Evolutionary conservation across 345 rosid species (phyloP), one percentile per base, ranked within the genome.

Genomic region (Eucalyptus polyanthemos): DNA sequence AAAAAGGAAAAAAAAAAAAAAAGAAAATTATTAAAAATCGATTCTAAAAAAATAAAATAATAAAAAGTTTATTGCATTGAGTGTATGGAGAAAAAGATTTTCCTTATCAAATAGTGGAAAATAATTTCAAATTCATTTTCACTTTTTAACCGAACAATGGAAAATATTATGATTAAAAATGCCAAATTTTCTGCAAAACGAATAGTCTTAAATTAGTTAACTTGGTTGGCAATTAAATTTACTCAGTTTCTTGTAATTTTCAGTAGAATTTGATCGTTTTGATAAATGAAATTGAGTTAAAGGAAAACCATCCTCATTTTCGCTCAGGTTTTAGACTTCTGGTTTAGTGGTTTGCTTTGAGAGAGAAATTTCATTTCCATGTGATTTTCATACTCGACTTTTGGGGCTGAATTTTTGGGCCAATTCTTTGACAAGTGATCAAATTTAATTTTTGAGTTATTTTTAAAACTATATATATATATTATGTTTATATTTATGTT

Each of bases 181-280:
- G 53, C 7, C 3, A 50, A 3, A 50, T 50, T 50, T 50, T 17
- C 2, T 53, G 0, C 2, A 0, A 53, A 53, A 53, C 0, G 17
- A 53, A 53, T 7, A 7, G 22, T 17, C 58, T 53, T 53, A 53
- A 16, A 53, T 53, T 53, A 17, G 24, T 53, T 53, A 53, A 17
- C 58, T 53, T 53, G 19, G 58, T 21, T 53, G 58, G 24, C 58
- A 53, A 19, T 53, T 7, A 21, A 9, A 34, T 29, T 62, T 62
- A 62, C 34, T 29, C 9, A 12, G 1, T 62, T 62, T 13, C 69
- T 27, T 27, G 81, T 34, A 72, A 72, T 34, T 34, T 17, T 72
- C 2, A 6, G 8, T 17, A 34, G 22, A 34, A 72, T 34, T 72
- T 16, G 22, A 72, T 72, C 8, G 4, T 34, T 17, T 11, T 69